Evolutionary conservation across 805 yeast genomes (phyloP).

Genomic region (Candida cerambycidarum): DNA sequence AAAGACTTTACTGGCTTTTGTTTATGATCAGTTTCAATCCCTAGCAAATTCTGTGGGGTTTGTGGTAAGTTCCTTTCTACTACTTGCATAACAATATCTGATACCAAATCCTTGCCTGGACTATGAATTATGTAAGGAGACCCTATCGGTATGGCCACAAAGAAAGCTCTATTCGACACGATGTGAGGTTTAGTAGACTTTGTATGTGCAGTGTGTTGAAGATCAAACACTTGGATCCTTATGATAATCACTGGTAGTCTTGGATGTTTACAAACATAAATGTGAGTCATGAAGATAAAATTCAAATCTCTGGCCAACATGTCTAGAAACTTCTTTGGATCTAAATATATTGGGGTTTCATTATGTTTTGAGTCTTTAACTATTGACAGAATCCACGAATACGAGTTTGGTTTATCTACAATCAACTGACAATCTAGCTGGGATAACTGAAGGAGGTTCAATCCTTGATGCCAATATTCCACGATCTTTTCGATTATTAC

Average conservation of each 20-base stretch:
- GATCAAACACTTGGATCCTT: slow-evolving; percentile 69
- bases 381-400: slow-evolving; percentile 49
- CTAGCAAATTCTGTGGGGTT: slow-evolving; percentile 41
- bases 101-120: slow-evolving; percentile 38
- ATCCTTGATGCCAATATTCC: slow-evolving; percentile 55
- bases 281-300: slow-evolving; percentile 57
- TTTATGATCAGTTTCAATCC: slow-evolving; percentile 36
- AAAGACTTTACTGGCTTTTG: slow-evolving; percentile 44
- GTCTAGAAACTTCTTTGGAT: slow-evolving; percentile 53
- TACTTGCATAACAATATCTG: slow-evolving; percentile 58
- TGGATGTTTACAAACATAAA: slow-evolving; percentile 68
- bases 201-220: slow-evolving; percentile 19
- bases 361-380: slow-evolving; percentile 35
- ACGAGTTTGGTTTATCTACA: slow-evolving; percentile 54
- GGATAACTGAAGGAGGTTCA: slow-evolving; percentile 65
- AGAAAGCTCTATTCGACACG: slow-evolving; percentile 58
- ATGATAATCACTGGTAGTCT: slow-evolving; percentile 57
- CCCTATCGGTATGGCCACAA: slow-evolving; percentile 64
- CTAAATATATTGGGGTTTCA: slow-evolving; percentile 36
- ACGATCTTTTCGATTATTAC: slow-evolving; percentile 45
- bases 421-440: slow-evolving; percentile 68
- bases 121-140: slow-evolving; percentile 68
- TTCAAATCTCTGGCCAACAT: slow-evolving; percentile 48
- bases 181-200: slow-evolving; percentile 38
- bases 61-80: slow-evolving; percentile 54